A percentile compares a stretch with the other conserved stretches of the same genome.
Evolutionary conservation across 2,329 filamentous ascomycete species (phyloP).

Genomic region (Domatiomyces catenatus): DNA sequence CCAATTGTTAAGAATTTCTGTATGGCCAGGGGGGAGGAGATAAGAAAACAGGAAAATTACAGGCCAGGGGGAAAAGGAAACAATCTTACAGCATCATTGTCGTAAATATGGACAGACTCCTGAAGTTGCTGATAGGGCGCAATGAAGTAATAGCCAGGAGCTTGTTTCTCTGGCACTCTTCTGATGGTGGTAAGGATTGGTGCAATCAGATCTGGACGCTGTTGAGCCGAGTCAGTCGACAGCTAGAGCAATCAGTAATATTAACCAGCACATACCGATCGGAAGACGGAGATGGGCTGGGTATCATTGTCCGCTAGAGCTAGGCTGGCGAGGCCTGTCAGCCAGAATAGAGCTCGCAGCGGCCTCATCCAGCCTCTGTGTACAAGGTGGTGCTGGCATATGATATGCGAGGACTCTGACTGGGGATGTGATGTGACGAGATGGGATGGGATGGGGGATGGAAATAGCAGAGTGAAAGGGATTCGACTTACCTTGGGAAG

Average conservation of each 20-base stretch:
- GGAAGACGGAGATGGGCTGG: constrained; percentile 21
- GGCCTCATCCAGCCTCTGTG: not conserved
- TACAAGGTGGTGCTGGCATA: not conserved
- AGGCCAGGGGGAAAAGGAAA: not conserved
- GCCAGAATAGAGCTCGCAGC: not conserved
- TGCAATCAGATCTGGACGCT: constrained; percentile 28
- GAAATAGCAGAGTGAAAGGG: not conserved
- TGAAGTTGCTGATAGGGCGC: constrained; percentile 35
- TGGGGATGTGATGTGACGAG: too few species aligned
- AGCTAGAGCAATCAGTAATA: too few species aligned
- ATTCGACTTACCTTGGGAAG: not conserved
- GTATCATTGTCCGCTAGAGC: constrained; percentile 16
- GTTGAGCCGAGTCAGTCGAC: not conserved
- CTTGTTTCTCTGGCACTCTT: constrained; percentile 20
- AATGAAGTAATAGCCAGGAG: constrained; percentile 37
- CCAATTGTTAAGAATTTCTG: not conserved
- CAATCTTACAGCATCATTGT: constrained; percentile 30
- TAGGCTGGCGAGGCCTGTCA: not conserved
- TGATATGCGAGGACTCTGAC: too few species aligned
- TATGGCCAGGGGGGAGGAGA: not conserved
- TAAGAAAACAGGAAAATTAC: not conserved
- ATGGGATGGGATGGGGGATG: not conserved
- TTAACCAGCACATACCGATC: constrained; percentile 21
- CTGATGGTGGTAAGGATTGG: constrained; percentile 22
- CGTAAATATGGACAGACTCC: constrained; percentile 37